phyloP scores from a whole-genome alignment of 805 yeast species.

The Saccharomycopsis javanensis region DNA sequence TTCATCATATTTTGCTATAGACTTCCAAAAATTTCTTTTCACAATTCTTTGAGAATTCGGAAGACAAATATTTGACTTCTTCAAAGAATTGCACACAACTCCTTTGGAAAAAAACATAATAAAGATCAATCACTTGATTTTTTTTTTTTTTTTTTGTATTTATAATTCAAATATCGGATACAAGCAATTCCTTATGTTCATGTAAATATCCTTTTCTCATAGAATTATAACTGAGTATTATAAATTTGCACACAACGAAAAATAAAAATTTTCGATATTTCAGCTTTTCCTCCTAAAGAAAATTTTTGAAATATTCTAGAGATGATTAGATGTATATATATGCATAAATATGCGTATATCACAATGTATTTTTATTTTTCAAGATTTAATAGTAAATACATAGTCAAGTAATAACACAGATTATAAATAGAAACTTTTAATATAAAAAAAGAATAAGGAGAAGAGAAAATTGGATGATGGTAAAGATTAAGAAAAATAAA shows the following conservation, averaged over 20 bases:
- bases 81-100: neutral
- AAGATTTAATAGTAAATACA: neutral
- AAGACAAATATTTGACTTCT: neutral
- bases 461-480: too few species aligned
- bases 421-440: neutral
- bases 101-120: neutral
- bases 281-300: neutral
- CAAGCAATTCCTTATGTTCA: neutral
- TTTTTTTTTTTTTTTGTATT: neutral
- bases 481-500: neutral
- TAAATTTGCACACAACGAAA: neutral
- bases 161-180: neutral
- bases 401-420: neutral
- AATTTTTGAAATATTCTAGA: neutral
- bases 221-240: neutral
- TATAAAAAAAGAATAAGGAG: neutral
- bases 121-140: neutral
- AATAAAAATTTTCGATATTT: neutral
- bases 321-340: neutral
- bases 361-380: too few species aligned
- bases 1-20: neutral
- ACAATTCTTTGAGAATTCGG: neutral
- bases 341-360: neutral
- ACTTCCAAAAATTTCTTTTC: neutral
- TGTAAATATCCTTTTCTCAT: neutral